Base-by-base conservation (phyloP, 2,329 filamentous ascomycete genomes). In the Dactylellina drechsleri region DNA sequence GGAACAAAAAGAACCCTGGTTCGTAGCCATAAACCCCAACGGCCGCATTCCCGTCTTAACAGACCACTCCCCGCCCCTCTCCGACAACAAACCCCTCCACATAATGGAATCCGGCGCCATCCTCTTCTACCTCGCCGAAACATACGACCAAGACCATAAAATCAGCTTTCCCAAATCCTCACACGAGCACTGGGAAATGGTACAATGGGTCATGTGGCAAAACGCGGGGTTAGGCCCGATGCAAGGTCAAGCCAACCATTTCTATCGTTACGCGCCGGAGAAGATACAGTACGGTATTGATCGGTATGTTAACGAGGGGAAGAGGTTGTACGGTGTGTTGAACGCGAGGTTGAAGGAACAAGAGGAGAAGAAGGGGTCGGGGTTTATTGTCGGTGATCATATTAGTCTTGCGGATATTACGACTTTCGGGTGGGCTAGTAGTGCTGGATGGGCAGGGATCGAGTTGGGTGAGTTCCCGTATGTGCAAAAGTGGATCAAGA, bases 21-120 rank as follows among this genome's bases (percentile, higher is more conserved):
- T 94, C 83, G 86, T 96, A 28, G 89, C 89, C 61, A 96, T 97
- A 83, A 97, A 97, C 83, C 93, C 93, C 77, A 97, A 97, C 81
- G 93, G 93, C 77, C 91, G 93, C 78, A 96, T 97, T 79, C 93
- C 93, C 2, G 93, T 93, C 68, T 80, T 97, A 59, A 95, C 91
- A 6, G 93, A 97, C 82, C 88, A 91, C 82, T 91, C 66, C 47
- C 58, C 57, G 0, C 58, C 71, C 10, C 90, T 91, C 81, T 84
- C 85, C 4, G 89, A 95, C 81, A 91, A 92, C 78, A 84, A 90
- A 81, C 84, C 85, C 40, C 92, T 96, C 80, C 86, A 87, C 68
- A 81, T 97, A 16, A 97, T 96, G 80, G 93, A 97, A 83, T 91
- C 88, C 77, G 92, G 92, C 68, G 88, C 90, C 77, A 95, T 96